A percentile compares a stretch with the other conserved stretches of the same genome.
Conservation (phyloP, 1,139 yeast species). For the Zygotorulaspora mrakii region DNA sequence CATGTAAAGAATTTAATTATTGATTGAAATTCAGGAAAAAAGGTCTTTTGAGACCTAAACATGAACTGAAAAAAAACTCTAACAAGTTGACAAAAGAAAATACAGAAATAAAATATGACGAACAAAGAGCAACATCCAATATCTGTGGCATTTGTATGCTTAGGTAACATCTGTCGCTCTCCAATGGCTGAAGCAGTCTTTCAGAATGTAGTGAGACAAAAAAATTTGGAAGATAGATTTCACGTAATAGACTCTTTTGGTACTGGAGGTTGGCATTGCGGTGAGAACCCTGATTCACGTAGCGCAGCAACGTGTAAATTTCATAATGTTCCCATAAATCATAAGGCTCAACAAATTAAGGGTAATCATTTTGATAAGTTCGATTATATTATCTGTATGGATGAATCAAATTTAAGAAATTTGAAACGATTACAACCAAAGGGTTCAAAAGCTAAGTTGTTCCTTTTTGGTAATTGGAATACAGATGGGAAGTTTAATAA, state of each 20-base stretch:
- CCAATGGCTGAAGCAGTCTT: slow-evolving; percentile 98
- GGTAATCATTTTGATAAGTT: slow-evolving; percentile 59
- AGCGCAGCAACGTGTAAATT: slow-evolving; percentile 64
- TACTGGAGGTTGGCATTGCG: slow-evolving; percentile 78
- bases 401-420: slow-evolving; percentile 59
- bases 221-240: slow-evolving; percentile 44
- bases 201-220: slow-evolving; percentile 54
- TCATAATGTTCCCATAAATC: slow-evolving; percentile 72
- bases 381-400: slow-evolving; percentile 88
- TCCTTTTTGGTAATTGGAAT: slow-evolving; percentile 73
- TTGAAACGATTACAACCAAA: slow-evolving; percentile 59
- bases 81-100: not conserved
- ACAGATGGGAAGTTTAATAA: slow-evolving; percentile 44
- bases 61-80: not conserved
- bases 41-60: not conserved
- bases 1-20: too few relatives aligned
- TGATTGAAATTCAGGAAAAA: too few relatives aligned
- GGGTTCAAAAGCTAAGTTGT: slow-evolving; percentile 46
- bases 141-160: slow-evolving; percentile 82
- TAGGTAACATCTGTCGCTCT: slow-evolving; percentile 93
- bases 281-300: slow-evolving; percentile 76
- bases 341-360: slow-evolving; percentile 68
- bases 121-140: slow-evolving; percentile 32
- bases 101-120: slow-evolving; percentile 13
- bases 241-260: slow-evolving; percentile 78